Conservation (phyloP, 1,139 yeast genomes). For the Diutina pseudorugosa region DNA sequence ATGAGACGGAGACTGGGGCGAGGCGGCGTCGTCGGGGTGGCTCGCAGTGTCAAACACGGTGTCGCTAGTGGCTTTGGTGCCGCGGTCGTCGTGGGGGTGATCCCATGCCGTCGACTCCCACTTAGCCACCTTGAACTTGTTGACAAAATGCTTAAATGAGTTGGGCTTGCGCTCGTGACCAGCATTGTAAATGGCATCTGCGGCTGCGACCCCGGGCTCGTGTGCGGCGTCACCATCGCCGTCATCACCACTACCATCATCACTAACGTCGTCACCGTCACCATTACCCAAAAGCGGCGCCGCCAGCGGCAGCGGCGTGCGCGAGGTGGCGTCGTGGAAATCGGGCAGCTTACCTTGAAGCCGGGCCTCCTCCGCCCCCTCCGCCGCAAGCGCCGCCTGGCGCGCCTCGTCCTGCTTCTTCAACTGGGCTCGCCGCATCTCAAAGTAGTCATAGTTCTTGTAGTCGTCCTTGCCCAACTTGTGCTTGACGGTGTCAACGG, state of each 20-base stretch:
- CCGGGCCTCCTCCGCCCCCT: neutral
- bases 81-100: neutral
- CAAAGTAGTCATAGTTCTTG: slow-evolving; percentile 25
- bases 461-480: slow-evolving; percentile 23
- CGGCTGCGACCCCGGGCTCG: neutral
- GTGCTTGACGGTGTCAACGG: slow-evolving; percentile 18
- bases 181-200: neutral
- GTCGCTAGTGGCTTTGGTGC: neutral
- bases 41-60: neutral
- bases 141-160: neutral
- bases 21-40: neutral
- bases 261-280: too few relatives aligned
- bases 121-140: neutral
- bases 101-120: neutral
- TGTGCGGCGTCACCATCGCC: neutral
- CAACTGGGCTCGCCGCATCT: slow-evolving; percentile 1
- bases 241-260: neutral
- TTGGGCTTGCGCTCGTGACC: neutral
- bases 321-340: neutral
- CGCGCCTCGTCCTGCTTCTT: neutral
- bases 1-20: neutral
- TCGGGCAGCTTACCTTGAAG: neutral
- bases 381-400: neutral
- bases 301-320: neutral
- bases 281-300: neutral